These are phyloP conservation scores for Neoboletus magnificus DNA, from an alignment of 768 basidiomycete species.

Conservation along the genomic window DNA sequence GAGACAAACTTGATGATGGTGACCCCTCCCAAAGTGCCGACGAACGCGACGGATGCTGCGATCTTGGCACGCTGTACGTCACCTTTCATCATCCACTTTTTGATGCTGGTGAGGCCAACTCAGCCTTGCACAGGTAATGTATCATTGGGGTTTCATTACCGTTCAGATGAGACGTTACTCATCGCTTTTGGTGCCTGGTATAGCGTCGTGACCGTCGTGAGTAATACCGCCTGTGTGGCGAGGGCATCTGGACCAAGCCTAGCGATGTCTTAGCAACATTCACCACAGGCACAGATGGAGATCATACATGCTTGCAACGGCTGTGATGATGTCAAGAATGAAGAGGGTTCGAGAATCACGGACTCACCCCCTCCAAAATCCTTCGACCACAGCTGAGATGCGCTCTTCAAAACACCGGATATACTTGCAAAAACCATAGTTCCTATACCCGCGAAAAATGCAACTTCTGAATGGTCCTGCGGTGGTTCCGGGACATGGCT, in stretches of 20 bases:
- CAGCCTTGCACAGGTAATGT: neutral
- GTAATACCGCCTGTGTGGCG: constrained; percentile 26
- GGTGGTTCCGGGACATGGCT: neutral
- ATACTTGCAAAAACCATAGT: constrained; percentile 16
- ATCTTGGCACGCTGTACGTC: constrained; percentile 18
- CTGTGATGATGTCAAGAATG: constrained; percentile 6
- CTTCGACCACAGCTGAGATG: constrained; percentile 29
- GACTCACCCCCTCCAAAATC: constrained; percentile 25
- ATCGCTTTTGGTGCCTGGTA: constrained; percentile 23
- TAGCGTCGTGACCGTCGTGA: constrained; percentile 22
- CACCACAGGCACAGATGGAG: neutral
- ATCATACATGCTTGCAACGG: constrained; percentile 24
- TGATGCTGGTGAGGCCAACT: constrained; percentile 11
- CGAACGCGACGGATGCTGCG: constrained; percentile 15
- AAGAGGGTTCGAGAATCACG: neutral
- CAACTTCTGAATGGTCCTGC: neutral
- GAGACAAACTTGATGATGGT: constrained; percentile 10
- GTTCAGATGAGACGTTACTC: constrained; percentile 18
- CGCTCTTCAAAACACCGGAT: constrained; percentile 22
- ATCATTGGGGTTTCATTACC: constrained; percentile 17
- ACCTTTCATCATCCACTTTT: constrained; percentile 21
- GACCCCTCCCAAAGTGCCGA: constrained; percentile 12
- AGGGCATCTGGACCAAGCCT: constrained; percentile 23
- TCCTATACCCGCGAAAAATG: constrained; percentile 16
- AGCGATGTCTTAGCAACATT: constrained; percentile 1